A percentile compares a stretch with the other conserved stretches of the same genome.
These are phyloP conservation scores for Trichomonascaceae sp. DNA, from an alignment of 1,139 yeast genomes.

Conservation along the genomic window DNA sequence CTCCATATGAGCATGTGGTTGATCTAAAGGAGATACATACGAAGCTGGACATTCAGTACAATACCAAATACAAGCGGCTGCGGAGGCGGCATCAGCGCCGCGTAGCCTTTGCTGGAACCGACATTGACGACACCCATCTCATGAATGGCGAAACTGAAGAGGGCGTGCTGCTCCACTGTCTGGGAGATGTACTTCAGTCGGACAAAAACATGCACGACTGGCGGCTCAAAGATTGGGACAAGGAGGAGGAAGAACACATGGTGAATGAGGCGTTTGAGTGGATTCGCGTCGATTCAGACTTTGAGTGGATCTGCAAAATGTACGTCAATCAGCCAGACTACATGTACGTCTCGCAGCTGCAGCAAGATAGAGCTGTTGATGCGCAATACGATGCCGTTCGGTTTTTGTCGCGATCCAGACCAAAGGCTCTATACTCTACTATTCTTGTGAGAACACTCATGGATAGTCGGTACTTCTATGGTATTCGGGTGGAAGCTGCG, in stretches of 20 bases:
- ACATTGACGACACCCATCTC: constrained; percentile 13
- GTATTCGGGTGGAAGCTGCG: constrained; percentile 82
- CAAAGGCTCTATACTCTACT: constrained; percentile 58
- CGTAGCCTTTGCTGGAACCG: constrained; percentile 2
- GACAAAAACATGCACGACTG: constrained; percentile 53
- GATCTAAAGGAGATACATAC: constrained; percentile 77
- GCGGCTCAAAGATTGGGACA: constrained; percentile 63
- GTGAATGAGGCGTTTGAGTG: constrained; percentile 90
- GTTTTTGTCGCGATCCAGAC: constrained; percentile 54
- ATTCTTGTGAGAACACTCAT: constrained; percentile 65
- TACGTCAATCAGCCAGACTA: constrained; percentile 84
- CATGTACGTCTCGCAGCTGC: constrained; percentile 88
- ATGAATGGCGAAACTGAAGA: constrained; percentile 16
- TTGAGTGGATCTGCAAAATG: constrained; percentile 86
- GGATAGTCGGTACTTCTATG: constrained; percentile 80
- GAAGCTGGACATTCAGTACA: constrained; percentile 85
- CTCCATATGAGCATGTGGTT: constrained; percentile 96
- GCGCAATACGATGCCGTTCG: constrained; percentile 82
- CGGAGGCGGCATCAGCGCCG: constrained; percentile 44
- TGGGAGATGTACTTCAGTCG: constrained; percentile 66
- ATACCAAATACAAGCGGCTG: constrained; percentile 69
- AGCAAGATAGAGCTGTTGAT: constrained; percentile 91
- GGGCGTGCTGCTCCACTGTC: constrained; percentile 38
- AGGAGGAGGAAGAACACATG: constrained; percentile 55
- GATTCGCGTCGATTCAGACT: constrained; percentile 93